Evolutionary conservation across 2,329 filamentous ascomycete species (phyloP), one percentile per base, ranked within the genome.

Genomic region (Ophiostoma sp.): DNA sequence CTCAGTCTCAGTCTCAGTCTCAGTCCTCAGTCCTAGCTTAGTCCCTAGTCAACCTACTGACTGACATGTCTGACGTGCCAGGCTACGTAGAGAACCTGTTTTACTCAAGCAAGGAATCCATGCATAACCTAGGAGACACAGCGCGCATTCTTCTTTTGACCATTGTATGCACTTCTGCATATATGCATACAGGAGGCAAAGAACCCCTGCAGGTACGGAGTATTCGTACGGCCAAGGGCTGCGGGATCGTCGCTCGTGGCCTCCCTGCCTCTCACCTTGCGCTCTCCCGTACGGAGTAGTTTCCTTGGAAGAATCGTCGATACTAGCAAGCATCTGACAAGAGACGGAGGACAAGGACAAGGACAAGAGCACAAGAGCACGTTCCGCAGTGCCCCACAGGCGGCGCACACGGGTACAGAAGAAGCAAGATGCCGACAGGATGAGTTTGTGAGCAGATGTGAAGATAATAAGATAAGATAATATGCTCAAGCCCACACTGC

Each of bases 61-160:
- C 27, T 60, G 55, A 60, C 55, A 60, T 60, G 49, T 55, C 27
- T 60, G 55, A 60, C 55, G 14, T 60, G 55, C 55, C 55, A 52
- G 16, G 5, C 9, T 12, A n/a, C n/a, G n/a, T n/a, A 55, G 49
- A 27, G 27, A 60, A 60, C 55, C 55, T 60, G 55, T 60, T 60
- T 60, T 38, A 16, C 55, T 55, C 49, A 9, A 55, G n/a, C 55
- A 38, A 60, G 55, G 55, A 60, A 60, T 60, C 55, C 55, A 60
- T 60, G 55, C 8, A 60, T 60, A 60, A 38, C 55, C 55, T 27
- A 60, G 55, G 55, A 60, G 55, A 60, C 55, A 27, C 9, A 60
- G 55, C 12, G 8, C 9, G 55, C 55, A 60, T 60, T 60, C 27
- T 60, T 60, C 16, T 58, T 12, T 18, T 40, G 49, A 9, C 8